Base-by-base conservation (phyloP, 2,329 filamentous ascomycete genomes). In the Claviceps cyperi region DNA sequence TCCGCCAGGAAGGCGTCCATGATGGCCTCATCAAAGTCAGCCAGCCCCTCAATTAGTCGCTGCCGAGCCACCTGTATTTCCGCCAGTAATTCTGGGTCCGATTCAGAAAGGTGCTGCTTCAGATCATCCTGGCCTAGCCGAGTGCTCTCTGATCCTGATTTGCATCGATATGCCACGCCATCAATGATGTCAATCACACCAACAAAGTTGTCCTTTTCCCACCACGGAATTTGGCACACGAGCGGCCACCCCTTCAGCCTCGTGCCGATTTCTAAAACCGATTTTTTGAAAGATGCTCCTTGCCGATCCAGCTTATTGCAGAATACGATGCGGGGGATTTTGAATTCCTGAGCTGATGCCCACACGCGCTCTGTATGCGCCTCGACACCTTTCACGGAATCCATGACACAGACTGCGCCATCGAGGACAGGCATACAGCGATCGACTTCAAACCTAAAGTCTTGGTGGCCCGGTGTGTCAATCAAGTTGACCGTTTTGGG, bases 311-410 rank as follows among this genome's bases (percentile, higher is more conserved):
- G 73, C 60, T 89, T 89, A 66, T 90, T 89, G 58, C 88, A 78
- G 56, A 82, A 88, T 45, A 87, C 73, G 48, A 89, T 76, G 22
- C 88, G 77, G 0, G 92, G 92, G 40, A 97, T 94, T 21, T 74
- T 75, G 62, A 94, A 94, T 44, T 83, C 80, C 48, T 85, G 86
- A 6, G 92, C 90, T 55, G 95, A 92, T 14, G 78, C 76, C 92
- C 92, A 98, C 3, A 98, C 92, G 58, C 94, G 84, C 64, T 98
- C 92, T 0, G 92, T 97, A 63, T 97, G 92, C 1, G 92, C 91
- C 66, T 98, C 92, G 21, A 98, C 92, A 1, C 89, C 89, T 53
- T 91, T 89, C 38, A 95, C 89, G 0, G 86, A 89, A 62, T 95
- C 89, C 7, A 95, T 80, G 59, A 95, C 90, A 60, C 88, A 94